These are phyloP conservation scores for Yamadazyma laniorum DNA, from an alignment of 805 yeast genomes.

Conservation along the genomic window DNA sequence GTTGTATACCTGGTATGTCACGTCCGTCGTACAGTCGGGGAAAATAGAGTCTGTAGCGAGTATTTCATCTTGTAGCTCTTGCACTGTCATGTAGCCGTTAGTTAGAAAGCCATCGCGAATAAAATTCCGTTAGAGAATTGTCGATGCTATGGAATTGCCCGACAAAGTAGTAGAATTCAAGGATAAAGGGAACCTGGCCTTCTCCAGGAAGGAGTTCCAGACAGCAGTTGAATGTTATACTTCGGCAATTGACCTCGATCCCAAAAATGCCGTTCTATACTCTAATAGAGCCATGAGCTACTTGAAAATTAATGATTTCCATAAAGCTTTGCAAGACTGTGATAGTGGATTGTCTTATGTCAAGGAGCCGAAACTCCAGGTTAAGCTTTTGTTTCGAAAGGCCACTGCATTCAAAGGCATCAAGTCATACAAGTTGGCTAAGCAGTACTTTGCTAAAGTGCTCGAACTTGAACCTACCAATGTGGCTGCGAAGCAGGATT, in stretches of 20 bases:
- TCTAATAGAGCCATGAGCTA: constrained; percentile 73
- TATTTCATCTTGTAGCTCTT: constrained; percentile 67
- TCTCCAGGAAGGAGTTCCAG: constrained; percentile 40
- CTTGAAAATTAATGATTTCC: constrained; percentile 49
- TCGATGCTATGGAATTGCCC: too few species aligned
- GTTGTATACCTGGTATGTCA: constrained; percentile 42
- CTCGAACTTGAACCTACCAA: constrained; percentile 43
- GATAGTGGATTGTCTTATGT: constrained; percentile 43
- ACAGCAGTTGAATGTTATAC: constrained; percentile 55
- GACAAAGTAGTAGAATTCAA: constrained; percentile 26
- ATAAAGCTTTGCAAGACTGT: constrained; percentile 50
- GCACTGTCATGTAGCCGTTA: constrained; percentile 24
- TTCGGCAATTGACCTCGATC: constrained; percentile 51
- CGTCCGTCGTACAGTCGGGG: constrained; percentile 54
- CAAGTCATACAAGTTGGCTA: constrained; percentile 23
- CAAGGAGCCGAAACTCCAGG: constrained; percentile 29
- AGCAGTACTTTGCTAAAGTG: constrained; percentile 31
- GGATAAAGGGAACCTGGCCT: constrained; percentile 53
- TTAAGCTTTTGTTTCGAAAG: constrained; percentile 54
- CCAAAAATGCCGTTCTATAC: constrained; percentile 52
- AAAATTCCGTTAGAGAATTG: too few species aligned
- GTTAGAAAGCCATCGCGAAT: too few species aligned
- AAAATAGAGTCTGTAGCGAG: constrained; percentile 85
- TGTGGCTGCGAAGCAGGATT: constrained; percentile 34
- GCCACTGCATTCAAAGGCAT: constrained; percentile 40